Percentiles rank a stretch among this genome's conserved stretches.
phyloP scores from a whole-genome alignment of 2,329 filamentous ascomycete genomes.

The Aspergillus thermomutatus region DNA sequence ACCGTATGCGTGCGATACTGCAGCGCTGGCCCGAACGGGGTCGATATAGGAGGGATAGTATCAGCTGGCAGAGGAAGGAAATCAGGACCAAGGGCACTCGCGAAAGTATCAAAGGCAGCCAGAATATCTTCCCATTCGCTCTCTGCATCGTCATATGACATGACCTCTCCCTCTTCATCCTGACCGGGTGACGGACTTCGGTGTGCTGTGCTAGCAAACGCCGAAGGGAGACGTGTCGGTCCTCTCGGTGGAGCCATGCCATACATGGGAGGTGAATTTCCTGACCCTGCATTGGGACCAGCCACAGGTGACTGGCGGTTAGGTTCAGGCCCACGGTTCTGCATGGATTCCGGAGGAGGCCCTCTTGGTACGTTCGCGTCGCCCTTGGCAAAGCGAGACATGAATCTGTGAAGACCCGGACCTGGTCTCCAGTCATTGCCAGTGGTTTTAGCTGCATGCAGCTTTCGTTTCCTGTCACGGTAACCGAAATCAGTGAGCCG shows the following conservation, averaged over 20 bases:
- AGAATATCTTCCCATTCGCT: conserved; percentile 66
- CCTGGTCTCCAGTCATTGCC: conserved; percentile 56
- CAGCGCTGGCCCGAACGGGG: conserved; percentile 78
- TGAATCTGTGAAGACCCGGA: conserved; percentile 45
- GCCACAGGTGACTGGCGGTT: conserved; percentile 9
- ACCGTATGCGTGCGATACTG: conserved; percentile 86
- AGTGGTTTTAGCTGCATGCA: conserved; percentile 60
- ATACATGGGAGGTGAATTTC: conserved; percentile 41
- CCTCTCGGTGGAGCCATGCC: conserved; percentile 46
- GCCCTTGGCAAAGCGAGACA: conserved; percentile 27
- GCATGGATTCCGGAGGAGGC: conserved; percentile 9
- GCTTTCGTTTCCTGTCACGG: conserved; percentile 74
- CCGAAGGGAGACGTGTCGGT: conserved; percentile 45
- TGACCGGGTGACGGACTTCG: conserved; percentile 10
- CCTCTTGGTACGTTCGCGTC: conserved; percentile 8
- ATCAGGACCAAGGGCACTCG: conserved; percentile 63
- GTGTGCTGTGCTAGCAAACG: conserved; percentile 51
- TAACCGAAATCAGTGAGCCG: conserved; percentile 75
- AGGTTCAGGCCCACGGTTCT: conserved; percentile 13
- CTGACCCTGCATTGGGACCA: conserved; percentile 5
- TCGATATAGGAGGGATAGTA: conserved; percentile 56
- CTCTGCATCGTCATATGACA: conserved; percentile 65
- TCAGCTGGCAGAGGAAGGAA: conserved; percentile 75
- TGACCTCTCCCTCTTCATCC: conserved; percentile 55
- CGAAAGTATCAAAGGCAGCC: conserved; percentile 42